A percentile compares a stretch with the other conserved stretches of the same genome.
These are phyloP conservation scores for Trichoderma reesei DNA, from an alignment of 495 filamentous ascomycete genomes.

Conservation along the genomic window DNA sequence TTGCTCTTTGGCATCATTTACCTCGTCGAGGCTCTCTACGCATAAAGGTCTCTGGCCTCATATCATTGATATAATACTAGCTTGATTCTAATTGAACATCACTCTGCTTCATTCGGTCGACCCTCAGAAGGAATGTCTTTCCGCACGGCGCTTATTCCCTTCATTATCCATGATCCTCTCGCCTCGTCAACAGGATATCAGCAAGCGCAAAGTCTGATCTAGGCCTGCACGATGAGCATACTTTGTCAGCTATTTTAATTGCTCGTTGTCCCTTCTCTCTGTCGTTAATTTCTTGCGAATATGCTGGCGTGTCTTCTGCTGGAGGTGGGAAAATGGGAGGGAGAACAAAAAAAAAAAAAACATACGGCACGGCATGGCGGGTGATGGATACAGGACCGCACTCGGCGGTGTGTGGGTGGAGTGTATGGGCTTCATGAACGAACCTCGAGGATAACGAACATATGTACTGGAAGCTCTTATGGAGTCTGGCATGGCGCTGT, in stretches of 20 bases:
- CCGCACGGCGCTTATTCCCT: background rate
- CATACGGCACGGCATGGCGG: background rate
- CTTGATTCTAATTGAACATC: background rate
- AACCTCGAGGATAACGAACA: background rate
- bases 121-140: background rate
- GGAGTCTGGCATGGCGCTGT: background rate
- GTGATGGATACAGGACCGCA: background rate
- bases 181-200: conserved; percentile 5
- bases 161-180: background rate
- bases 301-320: background rate
- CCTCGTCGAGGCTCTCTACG: conserved; percentile 67
- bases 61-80: background rate
- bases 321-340: background rate
- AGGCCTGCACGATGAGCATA: conserved; percentile 3
- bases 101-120: background rate
- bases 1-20: conserved; percentile 87
- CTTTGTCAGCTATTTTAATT: background rate
- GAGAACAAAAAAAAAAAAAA: background rate
- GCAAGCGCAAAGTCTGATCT: conserved; percentile 5
- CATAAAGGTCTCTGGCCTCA: conserved; percentile 18
- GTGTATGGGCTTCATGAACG: background rate
- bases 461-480: background rate
- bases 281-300: background rate
- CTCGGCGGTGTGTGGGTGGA: background rate
- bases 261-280: background rate